Evolutionary conservation across 2,329 filamentous ascomycete genomes (phyloP), one percentile per base, ranked within the genome.

Genomic region (Talaromyces pinophilus): DNA sequence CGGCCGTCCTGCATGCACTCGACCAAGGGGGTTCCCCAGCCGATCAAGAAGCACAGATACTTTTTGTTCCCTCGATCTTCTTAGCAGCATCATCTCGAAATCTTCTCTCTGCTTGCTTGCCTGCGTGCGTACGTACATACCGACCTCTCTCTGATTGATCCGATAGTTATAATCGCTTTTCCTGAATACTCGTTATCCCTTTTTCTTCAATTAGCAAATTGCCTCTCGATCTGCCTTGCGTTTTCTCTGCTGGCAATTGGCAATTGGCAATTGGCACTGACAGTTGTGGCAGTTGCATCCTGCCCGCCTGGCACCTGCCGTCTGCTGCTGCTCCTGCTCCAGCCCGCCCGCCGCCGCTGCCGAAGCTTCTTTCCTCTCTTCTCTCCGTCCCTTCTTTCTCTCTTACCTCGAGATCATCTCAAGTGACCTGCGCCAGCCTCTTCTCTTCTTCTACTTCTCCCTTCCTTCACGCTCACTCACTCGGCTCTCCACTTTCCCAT

Each of bases 181-280:
- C n/a, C 33, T 19, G 30, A 46, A 46, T 65, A 19, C 19, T 19
- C 19, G 19, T 19, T 19, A 40, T 52, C 59, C 35, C 38, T 54
- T 44, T 46, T 22, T 35, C 57, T 38, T 33, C 22, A 38, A 22
- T 22, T 42, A 25, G 42, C 44, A 17, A 19, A 8, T 62, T 30
- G 48, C 28, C 50, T 33, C 50, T 55, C 57, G 65, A 61, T 54
- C 65, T 63, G 66, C 66, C 66, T 67, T 67, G 66, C 66, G 66
- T 67, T 67, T 35, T 60, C 30, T 40, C 22, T 19, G 25, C 30
- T 63, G 44, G 44, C 48, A 52, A 19, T 54, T 67, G 33, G 55
- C 65, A 44, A 40, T 25, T 63, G 44, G 44, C 48, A 52, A 15
- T 54, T 67, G n/a, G 46, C 65, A 46, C 44, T 57, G 55, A 55